phyloP scores from a whole-genome alignment of 177 flowering plant species.

The Vitis hybrid region DNA sequence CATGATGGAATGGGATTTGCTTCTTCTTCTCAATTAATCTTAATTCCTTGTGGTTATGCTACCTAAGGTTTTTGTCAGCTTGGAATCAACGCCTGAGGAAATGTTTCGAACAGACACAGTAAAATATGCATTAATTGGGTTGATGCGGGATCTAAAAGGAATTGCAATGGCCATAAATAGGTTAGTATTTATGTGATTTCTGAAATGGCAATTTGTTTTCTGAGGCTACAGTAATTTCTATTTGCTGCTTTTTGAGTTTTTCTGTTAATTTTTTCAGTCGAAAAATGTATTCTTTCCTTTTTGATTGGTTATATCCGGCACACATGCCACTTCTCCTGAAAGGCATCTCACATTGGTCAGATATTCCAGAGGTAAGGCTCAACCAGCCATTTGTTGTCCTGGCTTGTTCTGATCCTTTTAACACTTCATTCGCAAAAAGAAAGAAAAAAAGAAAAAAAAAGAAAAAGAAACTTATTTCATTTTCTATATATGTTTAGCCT shows the following conservation, averaged over 20 bases:
- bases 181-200: constrained; percentile 28
- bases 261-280: constrained; percentile 53
- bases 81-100: constrained; percentile 92
- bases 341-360: constrained; percentile 87
- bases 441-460: too few species aligned
- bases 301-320: constrained; percentile 98
- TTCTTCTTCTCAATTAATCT: too few species aligned
- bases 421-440: too few species aligned
- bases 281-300: constrained; percentile 79
- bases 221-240: neutral
- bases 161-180: constrained; percentile 97
- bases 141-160: constrained; percentile 96
- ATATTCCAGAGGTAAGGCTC: constrained; percentile 81
- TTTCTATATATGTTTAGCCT: too few species aligned
- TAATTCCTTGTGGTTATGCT: neutral
- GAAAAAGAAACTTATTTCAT: too few species aligned
- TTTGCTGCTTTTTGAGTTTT: neutral
- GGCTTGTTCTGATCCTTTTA: neutral
- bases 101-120: constrained; percentile 80
- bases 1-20: too few species aligned
- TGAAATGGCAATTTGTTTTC: neutral
- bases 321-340: constrained; percentile 88
- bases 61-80: constrained; percentile 63
- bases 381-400: neutral
- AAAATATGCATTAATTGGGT: constrained; percentile 82